These are phyloP conservation scores for Trifolium repens DNA, from an alignment of 306 rosid genomes.

Conservation along the genomic window DNA sequence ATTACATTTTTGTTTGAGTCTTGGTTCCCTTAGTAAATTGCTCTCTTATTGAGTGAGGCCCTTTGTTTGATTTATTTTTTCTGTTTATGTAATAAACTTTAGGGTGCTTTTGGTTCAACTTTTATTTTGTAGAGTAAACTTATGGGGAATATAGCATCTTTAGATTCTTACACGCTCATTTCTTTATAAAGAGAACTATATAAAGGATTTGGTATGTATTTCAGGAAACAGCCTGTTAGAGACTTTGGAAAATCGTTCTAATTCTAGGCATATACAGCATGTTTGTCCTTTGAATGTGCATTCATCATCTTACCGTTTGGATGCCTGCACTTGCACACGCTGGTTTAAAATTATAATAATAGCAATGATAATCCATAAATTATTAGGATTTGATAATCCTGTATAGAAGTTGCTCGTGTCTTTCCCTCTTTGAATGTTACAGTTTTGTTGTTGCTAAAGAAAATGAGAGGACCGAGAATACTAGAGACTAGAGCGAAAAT, in stretches of 20 bases:
- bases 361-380: neutral
- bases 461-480: constrained; percentile 11
- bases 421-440: neutral
- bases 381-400: neutral
- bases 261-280: too few relatives aligned
- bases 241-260: neutral
- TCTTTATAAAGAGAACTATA: constrained; percentile 6
- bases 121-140: neutral
- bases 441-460: neutral
- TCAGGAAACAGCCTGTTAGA: neutral
- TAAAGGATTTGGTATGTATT: neutral
- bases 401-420: neutral
- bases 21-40: neutral
- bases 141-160: neutral
- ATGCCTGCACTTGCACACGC: too few relatives aligned
- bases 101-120: neutral
- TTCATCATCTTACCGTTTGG: neutral
- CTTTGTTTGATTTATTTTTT: neutral
- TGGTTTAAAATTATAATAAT: neutral
- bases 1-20: neutral
- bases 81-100: neutral
- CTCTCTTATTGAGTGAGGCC: neutral
- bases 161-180: constrained; percentile 17
- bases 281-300: constrained; percentile 13
- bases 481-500: neutral